phyloP scores from a whole-genome alignment of 345 rosid genomes.

The Acer negundo region DNA sequence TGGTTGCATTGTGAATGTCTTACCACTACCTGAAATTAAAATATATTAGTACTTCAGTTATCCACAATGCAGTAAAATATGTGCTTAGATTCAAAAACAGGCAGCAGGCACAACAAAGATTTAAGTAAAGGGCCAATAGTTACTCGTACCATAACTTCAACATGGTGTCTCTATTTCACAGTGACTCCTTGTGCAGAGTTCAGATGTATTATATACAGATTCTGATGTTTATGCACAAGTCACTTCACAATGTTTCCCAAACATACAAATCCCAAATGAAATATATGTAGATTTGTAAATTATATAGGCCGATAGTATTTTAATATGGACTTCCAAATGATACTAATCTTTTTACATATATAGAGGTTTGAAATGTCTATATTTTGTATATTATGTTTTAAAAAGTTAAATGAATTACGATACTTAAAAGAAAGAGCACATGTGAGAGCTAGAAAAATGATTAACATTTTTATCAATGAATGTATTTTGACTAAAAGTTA shows the following conservation, averaged over 20 bases:
- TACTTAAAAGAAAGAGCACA: neutral
- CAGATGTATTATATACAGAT: neutral
- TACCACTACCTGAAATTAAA: conserved; percentile 82
- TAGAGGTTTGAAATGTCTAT: neutral
- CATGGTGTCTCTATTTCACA: neutral
- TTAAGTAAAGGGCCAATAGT: neutral
- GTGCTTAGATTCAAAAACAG: neutral
- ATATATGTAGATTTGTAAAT: neutral
- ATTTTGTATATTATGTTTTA: neutral
- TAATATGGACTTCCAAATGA: neutral
- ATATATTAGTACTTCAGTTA: neutral
- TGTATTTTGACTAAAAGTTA: neutral
- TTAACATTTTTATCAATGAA: neutral
- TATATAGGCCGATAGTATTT: neutral
- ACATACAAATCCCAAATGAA: neutral
- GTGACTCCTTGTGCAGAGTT: neutral
- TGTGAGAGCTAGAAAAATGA: neutral
- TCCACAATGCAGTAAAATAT: neutral
- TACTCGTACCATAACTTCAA: neutral
- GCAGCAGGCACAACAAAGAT: neutral
- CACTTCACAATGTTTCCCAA: neutral
- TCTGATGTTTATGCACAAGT: neutral
- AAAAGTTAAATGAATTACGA: neutral
- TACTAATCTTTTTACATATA: neutral
- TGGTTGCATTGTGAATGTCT: conserved; percentile 99